Conservation (phyloP, 768 basidiomycete genomes). For the Epithele typhae region DNA sequence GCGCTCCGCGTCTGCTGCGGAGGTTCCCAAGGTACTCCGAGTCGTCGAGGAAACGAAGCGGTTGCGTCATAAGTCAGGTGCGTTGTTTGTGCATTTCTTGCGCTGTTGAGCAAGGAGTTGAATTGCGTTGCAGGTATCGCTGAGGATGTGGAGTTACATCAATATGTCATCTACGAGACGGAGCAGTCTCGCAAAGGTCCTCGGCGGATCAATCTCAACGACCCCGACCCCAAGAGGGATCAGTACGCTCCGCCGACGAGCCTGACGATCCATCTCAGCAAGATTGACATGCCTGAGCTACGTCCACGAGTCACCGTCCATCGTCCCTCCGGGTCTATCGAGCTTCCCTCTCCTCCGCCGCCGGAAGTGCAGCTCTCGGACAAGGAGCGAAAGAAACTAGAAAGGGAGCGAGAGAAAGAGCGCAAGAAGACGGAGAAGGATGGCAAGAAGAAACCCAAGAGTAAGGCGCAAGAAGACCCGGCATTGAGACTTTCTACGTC, state of each 20-base stretch:
- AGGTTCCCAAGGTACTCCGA: slow-evolving; percentile 76
- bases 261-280: slow-evolving; percentile 73
- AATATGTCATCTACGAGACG: slow-evolving; percentile 74
- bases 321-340: neutral
- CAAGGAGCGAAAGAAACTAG: slow-evolving; percentile 26
- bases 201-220: slow-evolving; percentile 63
- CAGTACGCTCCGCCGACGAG: slow-evolving; percentile 64
- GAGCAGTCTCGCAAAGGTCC: slow-evolving; percentile 41
- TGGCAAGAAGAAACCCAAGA: slow-evolving; percentile 35
- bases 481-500: too few species aligned
- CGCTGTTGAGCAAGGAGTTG: neutral
- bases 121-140: slow-evolving; percentile 30
- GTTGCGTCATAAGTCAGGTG: slow-evolving; percentile 71
- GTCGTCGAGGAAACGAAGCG: slow-evolving; percentile 80
- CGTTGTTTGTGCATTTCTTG: slow-evolving; percentile 9
- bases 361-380: slow-evolving; percentile 6
- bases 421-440: slow-evolving; percentile 27
- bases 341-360: neutral
- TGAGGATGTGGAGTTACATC: slow-evolving; percentile 61
- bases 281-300: slow-evolving; percentile 84
- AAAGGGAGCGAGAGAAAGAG: slow-evolving; percentile 36
- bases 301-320: slow-evolving; percentile 36
- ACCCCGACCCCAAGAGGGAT: slow-evolving; percentile 35
- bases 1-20: slow-evolving; percentile 52
- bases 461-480: slow-evolving; percentile 14